Conservation (phyloP, 495 filamentous ascomycete genomes). For the Pyrenopolyporus hunteri region DNA sequence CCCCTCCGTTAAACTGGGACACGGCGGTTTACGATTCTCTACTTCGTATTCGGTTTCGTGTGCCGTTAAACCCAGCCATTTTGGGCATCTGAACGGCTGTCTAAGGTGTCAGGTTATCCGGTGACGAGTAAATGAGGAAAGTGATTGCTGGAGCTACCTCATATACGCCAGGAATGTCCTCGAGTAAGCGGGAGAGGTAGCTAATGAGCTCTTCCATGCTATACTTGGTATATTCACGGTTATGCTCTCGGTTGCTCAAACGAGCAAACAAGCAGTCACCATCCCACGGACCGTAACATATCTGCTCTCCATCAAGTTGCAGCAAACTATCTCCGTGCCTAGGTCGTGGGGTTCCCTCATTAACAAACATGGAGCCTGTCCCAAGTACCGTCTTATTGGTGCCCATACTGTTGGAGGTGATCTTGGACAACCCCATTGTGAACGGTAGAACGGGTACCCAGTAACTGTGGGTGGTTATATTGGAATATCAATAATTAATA, state of each 20-base stretch:
- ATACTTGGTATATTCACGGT: too few species aligned
- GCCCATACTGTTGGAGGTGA: neutral
- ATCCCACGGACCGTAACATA: conserved; percentile 11
- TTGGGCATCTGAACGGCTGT: neutral
- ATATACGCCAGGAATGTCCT: neutral
- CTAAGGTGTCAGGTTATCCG: neutral
- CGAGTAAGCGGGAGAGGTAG: neutral
- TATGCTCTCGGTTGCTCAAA: neutral
- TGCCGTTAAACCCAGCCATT: neutral
- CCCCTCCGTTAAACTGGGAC: conserved; percentile 4
- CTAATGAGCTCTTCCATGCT: neutral
- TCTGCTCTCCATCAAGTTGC: neutral
- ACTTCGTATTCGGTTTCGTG: neutral
- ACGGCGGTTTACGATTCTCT: neutral
- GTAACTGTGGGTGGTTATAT: too few species aligned
- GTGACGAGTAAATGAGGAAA: neutral
- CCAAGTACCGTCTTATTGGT: neutral
- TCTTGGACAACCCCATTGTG: neutral
- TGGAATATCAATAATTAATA: too few species aligned
- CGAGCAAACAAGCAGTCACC: neutral
- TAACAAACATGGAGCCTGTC: neutral
- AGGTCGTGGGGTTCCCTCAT: neutral
- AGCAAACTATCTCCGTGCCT: neutral
- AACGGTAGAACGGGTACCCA: too few species aligned
- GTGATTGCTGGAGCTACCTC: neutral